A percentile compares a stretch with the other conserved stretches of the same genome.
Conservation (phyloP, 805 yeast genomes). For the Debaryomyces castellii region DNA sequence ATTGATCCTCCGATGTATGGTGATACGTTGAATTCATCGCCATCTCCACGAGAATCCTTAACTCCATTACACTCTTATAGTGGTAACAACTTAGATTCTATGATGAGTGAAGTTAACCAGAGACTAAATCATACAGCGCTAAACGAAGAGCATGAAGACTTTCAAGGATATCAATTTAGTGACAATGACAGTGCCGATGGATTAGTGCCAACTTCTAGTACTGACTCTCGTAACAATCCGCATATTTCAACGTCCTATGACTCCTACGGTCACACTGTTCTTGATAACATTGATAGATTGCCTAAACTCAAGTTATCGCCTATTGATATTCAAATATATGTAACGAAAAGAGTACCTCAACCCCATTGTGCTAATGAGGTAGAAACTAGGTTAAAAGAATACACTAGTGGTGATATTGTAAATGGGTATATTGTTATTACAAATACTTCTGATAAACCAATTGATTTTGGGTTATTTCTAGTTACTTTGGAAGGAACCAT, state of each 20-base stretch:
- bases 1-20: slow-evolving; percentile 39
- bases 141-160: slow-evolving; percentile 11
- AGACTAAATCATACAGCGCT: slow-evolving; percentile 11
- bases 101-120: slow-evolving; percentile 5
- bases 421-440: slow-evolving; percentile 48
- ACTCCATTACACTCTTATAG: slow-evolving; percentile 10
- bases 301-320: slow-evolving; percentile 44
- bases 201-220: not conserved
- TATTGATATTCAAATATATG: slow-evolving; percentile 46
- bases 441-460: slow-evolving; percentile 44
- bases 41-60: slow-evolving; percentile 23
- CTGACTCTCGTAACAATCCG: not conserved
- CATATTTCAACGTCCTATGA: slow-evolving; percentile 12
- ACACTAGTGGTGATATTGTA: slow-evolving; percentile 40
- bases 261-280: slow-evolving; percentile 44
- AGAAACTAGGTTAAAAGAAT: slow-evolving; percentile 47
- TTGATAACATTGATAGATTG: slow-evolving; percentile 52
- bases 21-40: slow-evolving; percentile 26
- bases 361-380: slow-evolving; percentile 41
- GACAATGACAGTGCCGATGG: slow-evolving; percentile 12
- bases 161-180: slow-evolving; percentile 15
- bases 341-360: slow-evolving; percentile 52
- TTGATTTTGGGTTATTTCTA: slow-evolving; percentile 44
- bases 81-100: slow-evolving; percentile 5
- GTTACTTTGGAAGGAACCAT: slow-evolving; percentile 51